phyloP scores from a whole-genome alignment of 768 basidiomycete genomes.

The Suillus placidus region DNA sequence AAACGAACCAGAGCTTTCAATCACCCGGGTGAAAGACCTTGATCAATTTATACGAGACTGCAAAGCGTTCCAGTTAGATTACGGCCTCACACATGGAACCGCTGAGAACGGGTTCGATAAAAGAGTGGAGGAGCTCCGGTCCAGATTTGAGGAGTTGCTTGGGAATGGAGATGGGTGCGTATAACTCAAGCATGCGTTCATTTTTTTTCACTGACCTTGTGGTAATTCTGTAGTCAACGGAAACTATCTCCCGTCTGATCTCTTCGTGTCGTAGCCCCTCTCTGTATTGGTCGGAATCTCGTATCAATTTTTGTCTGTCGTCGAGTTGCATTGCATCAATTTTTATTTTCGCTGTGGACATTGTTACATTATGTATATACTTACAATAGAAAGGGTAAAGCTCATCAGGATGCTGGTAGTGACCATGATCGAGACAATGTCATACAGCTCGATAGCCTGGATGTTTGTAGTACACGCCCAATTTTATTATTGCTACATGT shows the following conservation, averaged over 20 bases:
- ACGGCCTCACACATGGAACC: slow-evolving; percentile 28
- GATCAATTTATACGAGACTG: slow-evolving; percentile 41
- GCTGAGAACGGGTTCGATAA: slow-evolving; percentile 6
- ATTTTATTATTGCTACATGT: no score
- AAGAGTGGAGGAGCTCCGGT: slow-evolving; percentile 31
- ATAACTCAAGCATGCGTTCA: background rate
- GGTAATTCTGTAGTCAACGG: background rate
- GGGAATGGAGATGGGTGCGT: slow-evolving; percentile 26
- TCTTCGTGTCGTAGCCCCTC: background rate
- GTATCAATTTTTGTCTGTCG: background rate
- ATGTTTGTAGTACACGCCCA: no score
- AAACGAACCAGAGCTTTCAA: slow-evolving; percentile 39
- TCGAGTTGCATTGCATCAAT: background rate
- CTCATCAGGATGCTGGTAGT: no score
- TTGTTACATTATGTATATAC: background rate
- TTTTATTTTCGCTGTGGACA: background rate
- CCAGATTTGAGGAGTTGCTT: slow-evolving; percentile 37
- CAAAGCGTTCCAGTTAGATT: slow-evolving; percentile 34
- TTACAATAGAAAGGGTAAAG: no score
- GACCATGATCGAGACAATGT: no score
- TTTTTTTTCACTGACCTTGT: background rate
- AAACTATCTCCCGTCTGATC: background rate
- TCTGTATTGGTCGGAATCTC: background rate
- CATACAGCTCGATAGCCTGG: no score
- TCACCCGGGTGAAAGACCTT: slow-evolving; percentile 29